Evolutionary conservation across 805 yeast genomes (phyloP).

Genomic region (Suhomyces sp.): DNA sequence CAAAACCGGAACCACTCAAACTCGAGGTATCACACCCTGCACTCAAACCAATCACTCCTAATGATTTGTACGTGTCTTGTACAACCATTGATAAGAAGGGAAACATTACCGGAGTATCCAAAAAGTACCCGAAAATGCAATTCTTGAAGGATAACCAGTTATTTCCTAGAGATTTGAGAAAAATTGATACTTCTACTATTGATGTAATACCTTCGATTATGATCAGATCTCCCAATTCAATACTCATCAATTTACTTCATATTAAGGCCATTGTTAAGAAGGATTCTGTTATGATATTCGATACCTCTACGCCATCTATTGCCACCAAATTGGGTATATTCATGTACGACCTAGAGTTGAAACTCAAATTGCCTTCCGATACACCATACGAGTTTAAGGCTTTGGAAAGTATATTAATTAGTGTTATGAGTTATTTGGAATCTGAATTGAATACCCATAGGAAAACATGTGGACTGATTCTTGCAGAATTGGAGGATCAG

Average conservation of each 20-base stretch:
- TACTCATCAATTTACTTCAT: conserved; percentile 78
- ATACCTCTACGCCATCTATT: conserved; percentile 65
- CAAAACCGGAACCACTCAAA: too few species aligned
- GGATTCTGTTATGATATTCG: conserved; percentile 81
- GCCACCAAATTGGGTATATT: conserved; percentile 72
- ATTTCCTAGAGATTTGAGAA: conserved; percentile 84
- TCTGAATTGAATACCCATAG: conserved; percentile 66
- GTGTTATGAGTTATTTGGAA: conserved; percentile 77
- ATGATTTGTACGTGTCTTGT: conserved; percentile 62
- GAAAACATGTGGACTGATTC: conserved; percentile 57
- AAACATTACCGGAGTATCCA: conserved; percentile 63
- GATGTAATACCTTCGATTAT: conserved; percentile 90
- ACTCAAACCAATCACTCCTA: conserved; percentile 32
- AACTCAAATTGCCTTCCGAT: conserved; percentile 45
- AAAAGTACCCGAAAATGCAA: conserved; percentile 70
- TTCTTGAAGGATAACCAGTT: conserved; percentile 68
- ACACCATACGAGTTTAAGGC: conserved; percentile 73
- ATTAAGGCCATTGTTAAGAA: conserved; percentile 86
- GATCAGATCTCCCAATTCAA: conserved; percentile 69
- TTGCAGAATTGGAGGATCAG: conserved; percentile 72
- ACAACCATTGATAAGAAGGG: conserved; percentile 78
- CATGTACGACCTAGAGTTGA: conserved; percentile 80
- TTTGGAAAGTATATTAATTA: conserved; percentile 75
- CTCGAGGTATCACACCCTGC: too few species aligned
- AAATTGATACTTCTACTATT: conserved; percentile 68